A percentile compares a stretch with the other conserved stretches of the same genome.
These are phyloP conservation scores for Xylaria nigripes DNA, from an alignment of 495 filamentous ascomycete species.

Conservation along the genomic window DNA sequence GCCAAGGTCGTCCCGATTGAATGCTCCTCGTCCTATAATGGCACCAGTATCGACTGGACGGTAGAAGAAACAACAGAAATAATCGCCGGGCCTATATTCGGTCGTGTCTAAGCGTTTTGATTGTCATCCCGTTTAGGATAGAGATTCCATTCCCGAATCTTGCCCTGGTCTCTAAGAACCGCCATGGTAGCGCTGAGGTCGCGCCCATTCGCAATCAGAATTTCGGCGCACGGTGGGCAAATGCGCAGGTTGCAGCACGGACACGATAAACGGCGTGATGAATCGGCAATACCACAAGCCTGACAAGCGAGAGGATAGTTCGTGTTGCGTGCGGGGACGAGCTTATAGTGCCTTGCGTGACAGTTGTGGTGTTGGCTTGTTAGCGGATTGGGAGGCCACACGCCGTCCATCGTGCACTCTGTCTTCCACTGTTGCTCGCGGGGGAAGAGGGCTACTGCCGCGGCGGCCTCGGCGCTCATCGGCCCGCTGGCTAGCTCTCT, in stretches of 20 bases:
- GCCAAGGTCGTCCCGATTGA: no score
- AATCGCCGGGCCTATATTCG: no score
- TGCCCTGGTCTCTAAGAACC: not conserved
- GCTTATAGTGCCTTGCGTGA: constrained; percentile 11
- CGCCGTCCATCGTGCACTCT: constrained; percentile 7
- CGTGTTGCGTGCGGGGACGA: constrained; percentile 18
- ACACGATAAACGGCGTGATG: constrained; percentile 15
- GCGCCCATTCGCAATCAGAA: constrained; percentile 14
- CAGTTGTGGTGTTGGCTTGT: constrained; percentile 17
- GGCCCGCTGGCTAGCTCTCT: not conserved
- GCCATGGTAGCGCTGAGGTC: constrained; percentile 15
- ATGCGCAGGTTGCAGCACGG: constrained; percentile 22
- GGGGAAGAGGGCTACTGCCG: constrained; percentile 18
- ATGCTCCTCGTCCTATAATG: no score
- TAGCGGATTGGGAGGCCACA: constrained; percentile 16
- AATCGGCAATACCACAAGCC: constrained; percentile 19
- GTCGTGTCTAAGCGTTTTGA: no score
- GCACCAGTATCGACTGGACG: no score
- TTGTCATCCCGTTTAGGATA: not conserved
- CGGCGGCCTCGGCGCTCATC: constrained; percentile 13
- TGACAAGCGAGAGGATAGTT: constrained; percentile 22
- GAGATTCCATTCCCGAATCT: not conserved
- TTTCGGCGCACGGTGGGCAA: constrained; percentile 18
- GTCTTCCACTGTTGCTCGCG: not conserved
- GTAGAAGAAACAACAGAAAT: no score